Evolutionary conservation across 176 grass and related monocot species (phyloP), one percentile per base, ranked within the genome.

Genomic region (Coix lacrymajobi): DNA sequence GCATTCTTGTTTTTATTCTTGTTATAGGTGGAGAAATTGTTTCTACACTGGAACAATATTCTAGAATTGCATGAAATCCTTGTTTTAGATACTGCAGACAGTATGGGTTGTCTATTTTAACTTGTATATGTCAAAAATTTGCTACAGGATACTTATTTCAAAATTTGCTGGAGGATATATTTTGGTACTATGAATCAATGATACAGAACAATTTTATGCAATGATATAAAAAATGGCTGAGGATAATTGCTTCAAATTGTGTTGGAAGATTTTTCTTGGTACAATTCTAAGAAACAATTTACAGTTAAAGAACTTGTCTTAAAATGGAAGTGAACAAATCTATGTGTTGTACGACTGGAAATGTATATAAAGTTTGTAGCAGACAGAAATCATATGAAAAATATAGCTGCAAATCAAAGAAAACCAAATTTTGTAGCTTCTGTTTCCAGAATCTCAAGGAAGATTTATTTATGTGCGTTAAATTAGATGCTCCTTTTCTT

Each of bases 331-430:
- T 26, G 79, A 32, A 32, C 29, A 38, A 70, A 76, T 70, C 49
- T 54, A 43, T 72, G 25, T 54, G 14, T 64, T 25, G 34, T 40
- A 30, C 12, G 40, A 14, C 10, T 71, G 11, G 8, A 30, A 37
- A 54, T 76, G 15, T 54, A 43, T 83, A 63, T 31, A 63, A 75
- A 61, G 29, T 71, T 7, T 78, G 8, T 78, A 71, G 74, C 20
- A 12, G 20, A 54, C 54, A 78, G 9, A 17, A 66, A 43, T 44
- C 9, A 37, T 43, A 57, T 78, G 32, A 83, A 65, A 64, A 64
- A 64, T 65, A 44, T 73, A 65, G 39, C 5, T 72, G 32, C 34
- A 12, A 12, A 71, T 31, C 11, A 22, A 71, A 19, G 13, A 9
- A 49, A 49, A 24, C 40, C 30, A 2, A 62, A 6, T 30, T 16